A percentile compares a stretch with the other conserved stretches of the same genome.
Evolutionary conservation across 2,329 filamentous ascomycete species (phyloP).

Genomic region (Neoarthrinium moseri): DNA sequence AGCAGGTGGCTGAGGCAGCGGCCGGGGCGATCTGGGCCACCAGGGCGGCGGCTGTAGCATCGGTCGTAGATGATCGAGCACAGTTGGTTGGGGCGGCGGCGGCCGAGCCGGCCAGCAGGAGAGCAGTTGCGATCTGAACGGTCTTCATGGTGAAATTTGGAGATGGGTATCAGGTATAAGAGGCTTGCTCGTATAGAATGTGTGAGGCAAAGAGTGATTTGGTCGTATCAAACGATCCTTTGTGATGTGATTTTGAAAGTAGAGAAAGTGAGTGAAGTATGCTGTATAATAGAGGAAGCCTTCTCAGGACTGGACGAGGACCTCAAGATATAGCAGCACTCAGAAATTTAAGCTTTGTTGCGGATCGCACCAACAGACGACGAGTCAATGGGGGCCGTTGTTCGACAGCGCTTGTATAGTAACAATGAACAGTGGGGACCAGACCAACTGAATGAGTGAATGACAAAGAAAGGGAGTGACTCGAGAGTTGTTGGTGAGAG

Average conservation of each 20-base stretch:
- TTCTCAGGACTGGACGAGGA: no score
- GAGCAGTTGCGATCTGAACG: constrained; percentile 1
- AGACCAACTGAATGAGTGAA: constrained; percentile 2
- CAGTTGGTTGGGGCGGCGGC: constrained; percentile 4
- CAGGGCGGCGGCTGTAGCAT: constrained; percentile 16
- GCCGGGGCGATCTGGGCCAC: constrained; percentile 56
- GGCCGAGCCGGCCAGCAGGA: constrained; percentile 10
- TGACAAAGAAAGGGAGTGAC: constrained; percentile 3
- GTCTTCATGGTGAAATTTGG: constrained; percentile 9
- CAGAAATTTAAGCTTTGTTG: neutral
- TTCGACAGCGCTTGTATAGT: no score
- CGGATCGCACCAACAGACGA: no score
- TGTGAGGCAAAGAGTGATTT: no score
- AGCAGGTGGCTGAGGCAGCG: constrained; percentile 55
- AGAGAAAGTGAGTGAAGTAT: neutral
- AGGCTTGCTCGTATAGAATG: no score
- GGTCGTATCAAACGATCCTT: constrained; percentile 10
- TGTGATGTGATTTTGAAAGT: neutral
- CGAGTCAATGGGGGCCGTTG: no score
- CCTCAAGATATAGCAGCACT: no score
- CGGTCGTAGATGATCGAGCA: neutral
- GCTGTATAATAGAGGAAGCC: no score
- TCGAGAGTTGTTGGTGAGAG: neutral
- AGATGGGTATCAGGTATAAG: neutral
- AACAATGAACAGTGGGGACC: no score